phyloP scores from a whole-genome alignment of 768 basidiomycete genomes.

The Tulasnella sp. region DNA sequence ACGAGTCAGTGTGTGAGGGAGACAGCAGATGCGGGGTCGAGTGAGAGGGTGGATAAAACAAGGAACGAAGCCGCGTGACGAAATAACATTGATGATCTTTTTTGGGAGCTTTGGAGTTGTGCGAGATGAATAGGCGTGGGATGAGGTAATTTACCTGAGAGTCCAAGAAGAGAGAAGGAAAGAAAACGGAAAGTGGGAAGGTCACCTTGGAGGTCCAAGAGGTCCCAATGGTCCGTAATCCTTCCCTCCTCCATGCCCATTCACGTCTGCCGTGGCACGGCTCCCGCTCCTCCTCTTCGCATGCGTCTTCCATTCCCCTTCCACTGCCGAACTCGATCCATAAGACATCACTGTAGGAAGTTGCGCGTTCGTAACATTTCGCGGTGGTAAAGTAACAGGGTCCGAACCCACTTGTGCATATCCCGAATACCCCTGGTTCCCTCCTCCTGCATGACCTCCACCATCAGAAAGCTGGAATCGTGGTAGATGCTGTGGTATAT shows the following conservation, averaged over 20 bases:
- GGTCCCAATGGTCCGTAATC: constrained; percentile 10
- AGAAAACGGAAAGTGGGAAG: not conserved
- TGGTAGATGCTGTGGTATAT: not conserved
- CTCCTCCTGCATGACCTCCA: not conserved
- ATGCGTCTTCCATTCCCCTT: constrained; percentile 30
- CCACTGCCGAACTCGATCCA: constrained; percentile 29
- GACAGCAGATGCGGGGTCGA: too few species aligned
- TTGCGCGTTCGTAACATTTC: constrained; percentile 26
- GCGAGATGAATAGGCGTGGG: not conserved
- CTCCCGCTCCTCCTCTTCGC: constrained; percentile 31
- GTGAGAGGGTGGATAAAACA: not conserved
- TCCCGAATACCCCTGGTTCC: not conserved
- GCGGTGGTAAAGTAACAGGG: constrained; percentile 1
- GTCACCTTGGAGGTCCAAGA: not conserved
- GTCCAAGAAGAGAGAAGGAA: not conserved
- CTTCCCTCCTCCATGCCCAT: not conserved
- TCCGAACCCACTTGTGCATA: constrained; percentile 6
- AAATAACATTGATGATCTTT: too few species aligned
- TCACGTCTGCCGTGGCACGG: constrained; percentile 4
- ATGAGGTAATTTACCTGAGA: not conserved
- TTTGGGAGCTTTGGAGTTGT: too few species aligned
- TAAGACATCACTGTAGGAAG: constrained; percentile 29
- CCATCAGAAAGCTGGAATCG: constrained; percentile 47
- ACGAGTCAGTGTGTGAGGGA: too few species aligned
- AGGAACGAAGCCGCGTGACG: not conserved